Conservation (phyloP, 2,329 filamentous ascomycete genomes). For the Zymoseptoria ardabiliae region DNA sequence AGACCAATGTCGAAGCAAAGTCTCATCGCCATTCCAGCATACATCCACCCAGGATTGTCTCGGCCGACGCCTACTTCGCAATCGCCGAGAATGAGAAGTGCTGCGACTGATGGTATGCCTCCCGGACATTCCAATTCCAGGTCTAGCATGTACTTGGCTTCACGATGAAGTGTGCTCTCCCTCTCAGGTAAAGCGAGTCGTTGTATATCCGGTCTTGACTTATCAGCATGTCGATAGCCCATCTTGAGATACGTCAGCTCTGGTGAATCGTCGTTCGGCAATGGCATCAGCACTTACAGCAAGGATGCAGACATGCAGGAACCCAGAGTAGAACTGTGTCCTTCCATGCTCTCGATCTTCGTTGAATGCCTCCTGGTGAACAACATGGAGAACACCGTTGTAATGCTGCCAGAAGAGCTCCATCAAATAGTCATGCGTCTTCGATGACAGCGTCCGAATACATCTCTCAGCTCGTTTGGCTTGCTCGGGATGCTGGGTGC, state of each 20-base stretch:
- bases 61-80: conserved; percentile 20
- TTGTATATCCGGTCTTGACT: conserved; percentile 19
- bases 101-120: conserved; percentile 21
- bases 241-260: conserved; percentile 3
- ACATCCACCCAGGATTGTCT: conserved; percentile 24
- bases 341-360: conserved; percentile 18
- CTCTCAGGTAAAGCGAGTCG: conserved; percentile 18
- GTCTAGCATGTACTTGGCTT: conserved; percentile 23
- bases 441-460: conserved; percentile 16
- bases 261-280: background rate
- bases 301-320: conserved; percentile 22
- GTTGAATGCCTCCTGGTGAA: conserved; percentile 21
- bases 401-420: conserved; percentile 23
- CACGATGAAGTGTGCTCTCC: conserved; percentile 20
- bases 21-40: conserved; percentile 23
- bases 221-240: conserved; percentile 21
- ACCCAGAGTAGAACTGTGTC: conserved; percentile 22
- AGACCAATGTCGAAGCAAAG: conserved; percentile 21
- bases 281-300: conserved; percentile 3
- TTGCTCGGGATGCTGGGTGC: conserved; percentile 12
- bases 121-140: conserved; percentile 21
- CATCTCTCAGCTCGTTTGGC: conserved; percentile 18
- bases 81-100: conserved; percentile 21
- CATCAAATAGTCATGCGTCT: conserved; percentile 23
- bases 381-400: conserved; percentile 21